Percentiles rank a stretch among this genome's conserved stretches.
Evolutionary conservation across 345 rosid species (phyloP).

Genomic region (Boechera stricta): DNA sequence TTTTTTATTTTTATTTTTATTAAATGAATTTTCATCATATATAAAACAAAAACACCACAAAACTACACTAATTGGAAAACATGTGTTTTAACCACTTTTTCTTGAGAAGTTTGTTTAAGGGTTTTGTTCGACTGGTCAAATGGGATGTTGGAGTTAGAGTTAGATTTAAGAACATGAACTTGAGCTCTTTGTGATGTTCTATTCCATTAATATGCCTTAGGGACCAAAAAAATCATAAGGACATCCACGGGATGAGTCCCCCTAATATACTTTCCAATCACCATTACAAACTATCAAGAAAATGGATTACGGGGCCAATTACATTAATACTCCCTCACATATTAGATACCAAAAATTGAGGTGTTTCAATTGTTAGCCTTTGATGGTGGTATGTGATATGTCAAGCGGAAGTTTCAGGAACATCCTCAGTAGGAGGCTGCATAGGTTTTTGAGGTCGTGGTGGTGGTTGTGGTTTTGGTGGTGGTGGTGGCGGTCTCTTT

Average conservation of each 20-base stretch:
- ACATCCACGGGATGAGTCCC: constrained; percentile 30
- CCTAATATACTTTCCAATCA: constrained; percentile 4
- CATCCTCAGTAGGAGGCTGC: constrained; percentile 56
- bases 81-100: not conserved
- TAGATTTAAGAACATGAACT: not conserved
- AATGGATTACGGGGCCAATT: not conserved
- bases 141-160: not conserved
- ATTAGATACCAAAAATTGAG: constrained; percentile 31
- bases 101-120: not conserved
- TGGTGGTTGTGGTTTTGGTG: constrained; percentile 49
- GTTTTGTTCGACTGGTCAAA: not conserved
- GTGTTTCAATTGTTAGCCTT: constrained; percentile 37
- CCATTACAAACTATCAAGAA: constrained; percentile 21
- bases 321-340: constrained; percentile 28
- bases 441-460: constrained; percentile 36
- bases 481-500: constrained; percentile 69
- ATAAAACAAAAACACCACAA: not conserved
- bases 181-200: constrained; percentile 10
- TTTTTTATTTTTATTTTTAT: no score
- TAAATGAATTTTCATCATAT: no score
- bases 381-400: not conserved
- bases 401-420: constrained; percentile 81
- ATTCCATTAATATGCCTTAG: constrained; percentile 13
- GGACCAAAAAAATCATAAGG: constrained; percentile 15
- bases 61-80: not conserved